Conservation (phyloP, 2,329 filamentous ascomycete genomes). For the Ophiostoma sp. region DNA sequence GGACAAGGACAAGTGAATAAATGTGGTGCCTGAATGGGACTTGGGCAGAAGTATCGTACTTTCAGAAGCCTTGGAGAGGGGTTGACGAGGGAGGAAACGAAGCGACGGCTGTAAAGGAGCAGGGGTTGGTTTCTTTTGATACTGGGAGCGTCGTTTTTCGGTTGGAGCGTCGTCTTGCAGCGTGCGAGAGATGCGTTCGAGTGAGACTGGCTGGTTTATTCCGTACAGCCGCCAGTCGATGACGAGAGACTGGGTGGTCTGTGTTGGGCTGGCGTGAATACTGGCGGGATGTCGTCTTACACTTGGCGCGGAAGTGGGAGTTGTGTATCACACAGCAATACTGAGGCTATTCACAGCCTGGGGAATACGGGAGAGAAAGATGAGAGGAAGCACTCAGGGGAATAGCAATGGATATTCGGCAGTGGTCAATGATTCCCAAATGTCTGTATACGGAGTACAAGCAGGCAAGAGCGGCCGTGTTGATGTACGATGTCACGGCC, state of each 20-base stretch:
- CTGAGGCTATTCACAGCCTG: conserved; percentile 2
- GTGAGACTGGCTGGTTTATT: not conserved
- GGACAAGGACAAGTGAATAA: not conserved
- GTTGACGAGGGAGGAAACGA: not conserved
- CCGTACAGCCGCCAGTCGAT: not conserved
- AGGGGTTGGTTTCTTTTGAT: not conserved
- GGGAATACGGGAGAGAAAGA: not conserved
- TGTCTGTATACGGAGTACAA: not conserved
- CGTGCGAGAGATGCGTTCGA: not conserved
- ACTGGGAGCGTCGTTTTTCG: too few relatives aligned
- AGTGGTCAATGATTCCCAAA: not conserved
- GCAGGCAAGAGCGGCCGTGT: not conserved
- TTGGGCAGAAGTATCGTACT: not conserved
- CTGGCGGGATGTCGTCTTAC: conserved; percentile 8
- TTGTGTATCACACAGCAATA: not conserved
- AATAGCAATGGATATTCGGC: not conserved
- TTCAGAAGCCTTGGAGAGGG: not conserved
- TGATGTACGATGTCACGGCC: not conserved
- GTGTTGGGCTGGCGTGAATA: conserved; percentile 4
- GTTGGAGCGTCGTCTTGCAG: not conserved
- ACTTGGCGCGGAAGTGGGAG: not conserved
- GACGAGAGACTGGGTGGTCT: not conserved
- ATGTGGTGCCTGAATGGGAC: not conserved
- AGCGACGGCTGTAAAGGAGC: not conserved
- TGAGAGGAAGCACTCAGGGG: not conserved